These are phyloP conservation scores for Parascedosporium putredinis DNA, from an alignment of 2,329 filamentous ascomycete genomes.

Conservation along the genomic window DNA sequence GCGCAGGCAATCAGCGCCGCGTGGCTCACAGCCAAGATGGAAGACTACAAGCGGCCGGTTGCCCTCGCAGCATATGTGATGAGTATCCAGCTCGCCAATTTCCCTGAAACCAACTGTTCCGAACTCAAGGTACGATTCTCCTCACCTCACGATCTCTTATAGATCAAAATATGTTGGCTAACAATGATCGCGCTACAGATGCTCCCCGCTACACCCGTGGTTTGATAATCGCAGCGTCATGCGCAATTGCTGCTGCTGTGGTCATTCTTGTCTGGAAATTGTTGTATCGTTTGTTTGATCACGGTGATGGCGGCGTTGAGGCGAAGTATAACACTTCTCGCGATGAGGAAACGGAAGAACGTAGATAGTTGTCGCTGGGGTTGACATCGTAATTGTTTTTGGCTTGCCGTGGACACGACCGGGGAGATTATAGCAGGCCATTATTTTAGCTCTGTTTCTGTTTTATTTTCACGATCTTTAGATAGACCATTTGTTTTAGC, in stretches of 20 bases:
- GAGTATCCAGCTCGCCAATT: conserved; percentile 21
- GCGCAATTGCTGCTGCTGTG: conserved; percentile 16
- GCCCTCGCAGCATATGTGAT: conserved; percentile 21
- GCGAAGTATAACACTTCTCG: not conserved
- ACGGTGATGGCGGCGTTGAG: conserved; percentile 18
- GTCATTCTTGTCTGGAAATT: conserved; percentile 20
- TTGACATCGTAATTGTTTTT: no score
- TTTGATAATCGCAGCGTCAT: conserved; percentile 16
- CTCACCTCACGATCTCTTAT: not conserved
- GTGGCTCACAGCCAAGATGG: conserved; percentile 20
- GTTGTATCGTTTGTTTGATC: conserved; percentile 18
- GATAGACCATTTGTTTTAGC: no score
- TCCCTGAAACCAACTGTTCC: conserved; percentile 20
- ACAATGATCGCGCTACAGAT: conserved; percentile 12
- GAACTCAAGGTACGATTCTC: conserved; percentile 15
- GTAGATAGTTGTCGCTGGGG: no score
- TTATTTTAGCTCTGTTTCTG: no score
- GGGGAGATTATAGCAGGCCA: no score
- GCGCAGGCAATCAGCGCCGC: conserved; percentile 21
- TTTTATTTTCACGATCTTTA: no score
- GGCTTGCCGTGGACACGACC: no score
- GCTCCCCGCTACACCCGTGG: conserved; percentile 18
- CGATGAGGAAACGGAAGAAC: no score
- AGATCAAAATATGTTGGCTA: not conserved
- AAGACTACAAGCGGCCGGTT: conserved; percentile 18